Conservation (phyloP, 306 rosid species). For the Rosa chinensis region DNA sequence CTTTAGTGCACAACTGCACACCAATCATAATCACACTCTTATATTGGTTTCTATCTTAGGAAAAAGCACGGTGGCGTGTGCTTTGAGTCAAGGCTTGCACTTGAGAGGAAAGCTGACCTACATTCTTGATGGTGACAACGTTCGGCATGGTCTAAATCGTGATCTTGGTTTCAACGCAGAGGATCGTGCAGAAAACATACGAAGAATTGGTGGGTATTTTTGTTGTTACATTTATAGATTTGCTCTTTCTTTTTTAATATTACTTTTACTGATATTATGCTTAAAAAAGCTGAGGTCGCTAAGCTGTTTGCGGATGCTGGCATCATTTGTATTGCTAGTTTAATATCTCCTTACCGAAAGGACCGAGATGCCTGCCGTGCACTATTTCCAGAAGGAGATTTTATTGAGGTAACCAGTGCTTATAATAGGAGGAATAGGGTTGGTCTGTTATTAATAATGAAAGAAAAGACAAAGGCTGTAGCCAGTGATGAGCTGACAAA, state of each 20-base stretch:
- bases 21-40: constrained; percentile 13
- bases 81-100: constrained; percentile 79
- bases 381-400: constrained; percentile 74
- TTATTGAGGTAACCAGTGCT: constrained; percentile 66
- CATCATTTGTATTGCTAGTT: constrained; percentile 82
- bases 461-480: constrained; percentile 23
- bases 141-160: constrained; percentile 88
- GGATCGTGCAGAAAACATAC: constrained; percentile 92
- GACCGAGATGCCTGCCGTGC: constrained; percentile 94
- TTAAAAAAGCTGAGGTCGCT: constrained; percentile 80
- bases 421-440: constrained; percentile 14
- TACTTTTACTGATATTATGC: constrained; percentile 8
- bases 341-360: constrained; percentile 87
- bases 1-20: not conserved
- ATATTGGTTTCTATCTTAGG: constrained; percentile 51
- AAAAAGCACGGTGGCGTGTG: constrained; percentile 94
- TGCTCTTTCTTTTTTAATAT: not conserved
- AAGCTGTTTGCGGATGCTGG: constrained; percentile 99
- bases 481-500: not conserved
- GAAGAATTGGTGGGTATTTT: constrained; percentile 73
- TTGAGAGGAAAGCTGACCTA: constrained; percentile 71
- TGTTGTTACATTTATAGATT: not conserved
- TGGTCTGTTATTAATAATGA: constrained; percentile 19
- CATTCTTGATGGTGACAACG: constrained; percentile 94
- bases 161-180: constrained; percentile 87